Base-by-base conservation (phyloP, 1,139 yeast species). In the Sugiyamaella novakii region DNA sequence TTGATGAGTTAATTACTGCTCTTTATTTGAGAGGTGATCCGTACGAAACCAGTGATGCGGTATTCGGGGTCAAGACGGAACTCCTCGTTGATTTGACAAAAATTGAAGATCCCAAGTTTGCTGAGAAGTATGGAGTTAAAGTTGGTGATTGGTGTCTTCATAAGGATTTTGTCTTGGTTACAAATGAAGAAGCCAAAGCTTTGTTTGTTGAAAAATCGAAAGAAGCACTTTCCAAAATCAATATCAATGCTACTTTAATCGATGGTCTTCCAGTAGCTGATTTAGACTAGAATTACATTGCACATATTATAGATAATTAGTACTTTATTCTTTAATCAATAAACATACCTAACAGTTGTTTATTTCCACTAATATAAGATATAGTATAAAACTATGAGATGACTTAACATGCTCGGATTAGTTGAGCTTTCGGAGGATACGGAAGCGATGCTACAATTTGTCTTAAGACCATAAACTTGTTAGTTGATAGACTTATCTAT, bases 1-100 rank as follows among this genome's bases (percentile, higher is more conserved):
- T 58, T 52, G 69, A 67, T 44, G 58, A 54, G 40, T 60, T 69
- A 38, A 63, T 67, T 41, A 69, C 72, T 5, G 70, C 71, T 11
- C 56, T 68, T 31, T 69, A 68, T 51, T 55, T 58, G 40, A 58
- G 58, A 24, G 69, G 68, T 7, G 72, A 69, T 50, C 62, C 64
- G 12, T 68, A 65, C 49, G 70, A 67, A 49, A 60, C 57, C 18
- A 59, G 67, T 7, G 72, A 68, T 54, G 70, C 71, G 22, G 70
- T 67, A 2, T 67, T 67, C 50, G 68, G 68, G 11, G 68, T 62
- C 6, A 65, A 65, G 51, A 47, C 59, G 11, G 55, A 53, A 12
- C 54, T 64, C 43, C 51, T 63, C 19, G 58, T 61, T 42, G 58
- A 56, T 6, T 22, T 12, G 50, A 61, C 65, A 44, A 70, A 65